A percentile compares a stretch with the other conserved stretches of the same genome.
phyloP scores from a whole-genome alignment of 176 grass and related monocot genomes.

The Rhynchospora breviuscula region DNA sequence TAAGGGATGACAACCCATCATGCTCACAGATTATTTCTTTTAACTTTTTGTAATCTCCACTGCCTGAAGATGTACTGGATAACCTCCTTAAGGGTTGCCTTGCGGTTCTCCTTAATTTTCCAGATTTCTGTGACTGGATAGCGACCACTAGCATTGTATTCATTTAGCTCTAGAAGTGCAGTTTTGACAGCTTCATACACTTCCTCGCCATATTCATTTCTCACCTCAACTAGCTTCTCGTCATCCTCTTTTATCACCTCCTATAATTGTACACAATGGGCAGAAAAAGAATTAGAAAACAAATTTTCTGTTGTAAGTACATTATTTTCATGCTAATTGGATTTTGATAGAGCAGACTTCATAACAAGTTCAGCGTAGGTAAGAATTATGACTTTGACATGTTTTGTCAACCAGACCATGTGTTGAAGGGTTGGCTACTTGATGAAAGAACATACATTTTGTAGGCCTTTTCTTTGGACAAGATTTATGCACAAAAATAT shows the following conservation, averaged over 20 bases:
- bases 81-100: conserved; percentile 41
- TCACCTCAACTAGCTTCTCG: conserved; percentile 35
- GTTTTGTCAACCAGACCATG: neutral
- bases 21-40: neutral
- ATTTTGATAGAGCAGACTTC: neutral
- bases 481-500: neutral
- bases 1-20: neutral
- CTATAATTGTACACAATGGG: conserved; percentile 7
- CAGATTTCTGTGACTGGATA: conserved; percentile 48
- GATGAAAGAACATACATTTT: no score
- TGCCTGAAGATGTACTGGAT: conserved; percentile 41
- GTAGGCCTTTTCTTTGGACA: neutral
- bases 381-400: neutral
- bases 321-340: neutral
- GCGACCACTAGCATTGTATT: conserved; percentile 51
- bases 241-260: conserved; percentile 43
- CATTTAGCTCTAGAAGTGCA: conserved; percentile 49
- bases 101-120: conserved; percentile 40
- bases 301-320: neutral
- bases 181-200: conserved; percentile 34
- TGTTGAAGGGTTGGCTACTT: no score
- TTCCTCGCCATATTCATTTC: conserved; percentile 23
- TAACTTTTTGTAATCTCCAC: conserved; percentile 24
- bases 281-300: neutral
- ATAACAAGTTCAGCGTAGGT: neutral